phyloP scores from a whole-genome alignment of 768 basidiomycete genomes.

The Kwoniella sp. region DNA sequence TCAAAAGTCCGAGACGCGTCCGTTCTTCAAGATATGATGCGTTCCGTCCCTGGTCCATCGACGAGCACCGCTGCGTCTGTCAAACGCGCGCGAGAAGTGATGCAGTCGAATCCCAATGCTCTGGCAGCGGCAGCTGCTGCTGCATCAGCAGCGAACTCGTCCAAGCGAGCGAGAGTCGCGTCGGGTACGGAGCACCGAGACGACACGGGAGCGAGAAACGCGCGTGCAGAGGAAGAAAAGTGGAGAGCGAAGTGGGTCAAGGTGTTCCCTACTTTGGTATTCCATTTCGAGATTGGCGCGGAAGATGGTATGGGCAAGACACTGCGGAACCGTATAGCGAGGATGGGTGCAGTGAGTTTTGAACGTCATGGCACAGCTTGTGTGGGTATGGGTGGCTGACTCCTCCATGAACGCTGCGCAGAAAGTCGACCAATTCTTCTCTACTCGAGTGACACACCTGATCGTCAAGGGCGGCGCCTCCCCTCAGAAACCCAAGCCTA shows the following conservation, averaged over 20 bases:
- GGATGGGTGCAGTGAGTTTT: slow-evolving; percentile 75
- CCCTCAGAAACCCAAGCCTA: slow-evolving; percentile 33
- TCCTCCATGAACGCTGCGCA: slow-evolving; percentile 53
- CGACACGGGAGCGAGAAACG: slow-evolving; percentile 5
- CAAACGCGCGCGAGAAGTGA: not conserved
- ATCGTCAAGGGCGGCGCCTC: slow-evolving; percentile 48
- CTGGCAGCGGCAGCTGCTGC: too few species aligned
- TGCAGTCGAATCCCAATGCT: not conserved
- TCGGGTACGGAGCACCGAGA: not conserved
- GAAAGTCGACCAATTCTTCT: slow-evolving; percentile 88
- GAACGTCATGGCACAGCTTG: not conserved
- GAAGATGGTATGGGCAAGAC: slow-evolving; percentile 59
- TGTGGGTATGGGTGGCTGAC: slow-evolving; percentile 3
- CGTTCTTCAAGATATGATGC: not conserved
- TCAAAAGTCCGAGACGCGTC: not conserved
- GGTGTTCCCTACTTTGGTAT: slow-evolving; percentile 80
- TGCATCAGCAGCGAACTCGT: not conserved
- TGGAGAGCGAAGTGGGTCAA: slow-evolving; percentile 82
- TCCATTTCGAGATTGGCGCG: slow-evolving; percentile 72
- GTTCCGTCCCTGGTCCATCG: not conserved
- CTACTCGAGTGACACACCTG: slow-evolving; percentile 80
- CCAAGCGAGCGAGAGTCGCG: slow-evolving; percentile 16
- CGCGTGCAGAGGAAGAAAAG: slow-evolving; percentile 59
- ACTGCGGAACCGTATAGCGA: slow-evolving; percentile 65
- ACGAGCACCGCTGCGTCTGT: not conserved